Evolutionary conservation across 805 yeast species (phyloP).

Genomic region (Yamadazyma insecticola): DNA sequence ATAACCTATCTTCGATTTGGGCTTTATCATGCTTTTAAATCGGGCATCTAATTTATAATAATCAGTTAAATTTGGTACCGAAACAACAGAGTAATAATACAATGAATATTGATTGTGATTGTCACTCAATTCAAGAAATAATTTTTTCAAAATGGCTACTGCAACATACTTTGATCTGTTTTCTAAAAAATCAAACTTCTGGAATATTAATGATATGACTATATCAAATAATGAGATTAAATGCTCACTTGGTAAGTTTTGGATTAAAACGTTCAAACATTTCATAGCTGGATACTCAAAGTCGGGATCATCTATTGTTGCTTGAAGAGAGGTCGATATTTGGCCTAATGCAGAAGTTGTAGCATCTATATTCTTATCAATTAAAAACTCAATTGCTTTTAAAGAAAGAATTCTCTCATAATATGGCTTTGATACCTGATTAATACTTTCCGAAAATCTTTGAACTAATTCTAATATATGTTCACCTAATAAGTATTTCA

Average conservation of each 20-base stretch:
- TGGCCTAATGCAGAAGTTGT: conserved; percentile 65
- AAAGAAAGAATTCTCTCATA: conserved; percentile 68
- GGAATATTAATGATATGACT: conserved; percentile 67
- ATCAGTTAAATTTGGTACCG: conserved; percentile 31
- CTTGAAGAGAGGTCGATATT: conserved; percentile 78
- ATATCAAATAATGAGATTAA: conserved; percentile 68
- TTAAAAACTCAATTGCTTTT: conserved; percentile 66
- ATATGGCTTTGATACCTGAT: conserved; percentile 68
- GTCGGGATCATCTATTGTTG: conserved; percentile 61
- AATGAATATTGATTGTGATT: conserved; percentile 39
- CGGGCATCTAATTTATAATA: conserved; percentile 12
- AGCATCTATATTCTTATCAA: conserved; percentile 53
- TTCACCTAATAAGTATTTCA: conserved; percentile 39
- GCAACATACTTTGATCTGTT: conserved; percentile 48
- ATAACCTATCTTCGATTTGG: conserved; percentile 28
- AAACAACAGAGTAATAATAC: conserved; percentile 51
- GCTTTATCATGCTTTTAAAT: conserved; percentile 26
- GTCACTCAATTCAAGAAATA: conserved; percentile 26
- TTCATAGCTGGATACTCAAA: conserved; percentile 58
- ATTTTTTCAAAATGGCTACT: conserved; percentile 41
- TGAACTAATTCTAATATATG: conserved; percentile 73
- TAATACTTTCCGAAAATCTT: conserved; percentile 72
- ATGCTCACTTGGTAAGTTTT: conserved; percentile 50
- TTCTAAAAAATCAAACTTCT: conserved; percentile 55
- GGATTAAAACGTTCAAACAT: conserved; percentile 64